phyloP scores from a whole-genome alignment of 1,139 yeast species.

The Lodderomyces beijingensis region DNA sequence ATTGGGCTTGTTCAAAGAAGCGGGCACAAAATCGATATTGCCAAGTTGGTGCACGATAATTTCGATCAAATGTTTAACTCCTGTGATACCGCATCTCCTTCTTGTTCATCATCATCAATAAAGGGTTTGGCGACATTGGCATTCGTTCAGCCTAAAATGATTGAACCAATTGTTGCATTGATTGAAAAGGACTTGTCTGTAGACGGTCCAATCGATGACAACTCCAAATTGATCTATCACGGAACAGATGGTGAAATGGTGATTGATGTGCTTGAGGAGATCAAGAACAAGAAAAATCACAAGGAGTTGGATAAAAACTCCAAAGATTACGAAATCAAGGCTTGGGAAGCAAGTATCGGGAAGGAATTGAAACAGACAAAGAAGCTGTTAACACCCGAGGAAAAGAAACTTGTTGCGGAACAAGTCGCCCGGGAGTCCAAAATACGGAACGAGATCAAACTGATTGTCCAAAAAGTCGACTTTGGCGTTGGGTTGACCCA shows the following conservation, averaged over 20 bases:
- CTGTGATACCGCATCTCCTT: constrained; percentile 5
- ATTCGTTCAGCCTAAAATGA: constrained; percentile 61
- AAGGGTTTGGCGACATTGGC: constrained; percentile 60
- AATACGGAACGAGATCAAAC: constrained; percentile 47
- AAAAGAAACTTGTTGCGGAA: constrained; percentile 54
- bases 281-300: too few relatives aligned
- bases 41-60: constrained; percentile 43
- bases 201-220: constrained; percentile 20
- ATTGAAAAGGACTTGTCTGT: constrained; percentile 39
- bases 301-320: constrained; percentile 53
- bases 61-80: constrained; percentile 33
- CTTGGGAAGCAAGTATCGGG: constrained; percentile 87
- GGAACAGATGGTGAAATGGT: constrained; percentile 70
- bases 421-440: constrained; percentile 59
- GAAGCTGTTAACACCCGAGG: constrained; percentile 76
- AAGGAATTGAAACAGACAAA: constrained; percentile 53
- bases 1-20: constrained; percentile 67
- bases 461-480: constrained; percentile 31
- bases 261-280: constrained; percentile 53
- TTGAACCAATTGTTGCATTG: constrained; percentile 50
- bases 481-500: constrained; percentile 52
- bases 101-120: constrained; percentile 39
- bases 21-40: constrained; percentile 52
- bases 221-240: constrained; percentile 53
- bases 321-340: constrained; percentile 77